These are phyloP conservation scores for Vaccinium macrocarpon DNA, from an alignment of 148 eudicot species.

Conservation along the genomic window DNA sequence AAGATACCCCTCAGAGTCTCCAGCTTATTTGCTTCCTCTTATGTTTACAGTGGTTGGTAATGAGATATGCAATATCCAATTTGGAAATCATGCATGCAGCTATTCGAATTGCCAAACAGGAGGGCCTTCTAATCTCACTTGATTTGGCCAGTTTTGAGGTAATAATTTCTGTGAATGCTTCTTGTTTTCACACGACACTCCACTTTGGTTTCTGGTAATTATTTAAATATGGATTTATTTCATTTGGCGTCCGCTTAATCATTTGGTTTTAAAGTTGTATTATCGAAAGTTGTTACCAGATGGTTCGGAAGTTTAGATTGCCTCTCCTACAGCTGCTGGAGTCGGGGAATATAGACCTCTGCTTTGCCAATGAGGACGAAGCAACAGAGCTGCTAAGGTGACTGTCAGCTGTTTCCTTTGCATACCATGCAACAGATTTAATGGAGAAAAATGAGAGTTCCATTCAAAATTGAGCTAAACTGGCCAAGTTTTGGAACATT, in stretches of 20 bases:
- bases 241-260: background rate
- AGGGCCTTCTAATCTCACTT: slow-evolving; percentile 69
- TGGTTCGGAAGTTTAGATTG: slow-evolving; percentile 66
- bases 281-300: slow-evolving; percentile 37
- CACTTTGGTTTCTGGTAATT: background rate
- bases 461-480: background rate
- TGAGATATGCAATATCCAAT: slow-evolving; percentile 76
- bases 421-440: background rate
- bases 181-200: background rate
- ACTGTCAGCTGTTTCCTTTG: slow-evolving; percentile 6
- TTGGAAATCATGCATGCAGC: slow-evolving; percentile 74
- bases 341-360: slow-evolving; percentile 84
- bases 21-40: slow-evolving; percentile 18
- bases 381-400: slow-evolving; percentile 86
- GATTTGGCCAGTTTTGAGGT: slow-evolving; percentile 99
- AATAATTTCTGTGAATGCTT: background rate
- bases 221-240: background rate
- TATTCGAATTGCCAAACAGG: slow-evolving; percentile 66
- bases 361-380: slow-evolving; percentile 99
- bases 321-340: slow-evolving; percentile 70
- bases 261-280: background rate
- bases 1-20: background rate
- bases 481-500: background rate
- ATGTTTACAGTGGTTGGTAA: slow-evolving; percentile 76
- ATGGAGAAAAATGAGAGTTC: background rate